phyloP scores from a whole-genome alignment of 2,329 filamentous ascomycete species.

The Phoma herbarum region DNA sequence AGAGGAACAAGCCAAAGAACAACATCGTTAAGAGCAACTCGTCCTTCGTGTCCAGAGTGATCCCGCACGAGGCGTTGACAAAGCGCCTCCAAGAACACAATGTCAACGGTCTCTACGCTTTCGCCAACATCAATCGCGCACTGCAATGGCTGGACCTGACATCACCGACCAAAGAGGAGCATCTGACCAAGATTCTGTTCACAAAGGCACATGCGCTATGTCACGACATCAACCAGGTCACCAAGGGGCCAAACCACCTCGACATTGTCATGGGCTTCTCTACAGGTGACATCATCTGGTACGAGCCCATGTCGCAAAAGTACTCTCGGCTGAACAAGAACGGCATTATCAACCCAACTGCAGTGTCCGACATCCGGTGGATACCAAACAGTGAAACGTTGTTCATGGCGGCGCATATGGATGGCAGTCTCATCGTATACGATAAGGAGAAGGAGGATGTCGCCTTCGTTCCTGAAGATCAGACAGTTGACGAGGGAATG shows the following conservation, averaged over 20 bases:
- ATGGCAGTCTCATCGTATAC: conserved; percentile 90
- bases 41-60: conserved; percentile 96
- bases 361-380: conserved; percentile 90
- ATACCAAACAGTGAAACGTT: conserved; percentile 92
- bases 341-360: conserved; percentile 84
- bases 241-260: conserved; percentile 80
- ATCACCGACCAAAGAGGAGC: conserved; percentile 80
- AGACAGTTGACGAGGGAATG: conserved; percentile 34
- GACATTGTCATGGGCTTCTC: conserved; percentile 97
- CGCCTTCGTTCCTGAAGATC: conserved; percentile 75
- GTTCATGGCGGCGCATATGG: conserved; percentile 90
- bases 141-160: conserved; percentile 96
- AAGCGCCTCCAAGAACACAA: conserved; percentile 83
- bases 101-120: conserved; percentile 82
- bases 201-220: conserved; percentile 95
- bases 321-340: conserved; percentile 98
- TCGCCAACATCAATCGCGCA: conserved; percentile 94
- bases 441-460: conserved; percentile 97
- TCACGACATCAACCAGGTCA: conserved; percentile 87
- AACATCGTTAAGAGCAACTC: conserved; percentile 99
- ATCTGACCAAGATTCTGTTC: conserved; percentile 94
- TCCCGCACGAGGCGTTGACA: conserved; percentile 81
- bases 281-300: conserved; percentile 97
- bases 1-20: conserved; percentile 94
- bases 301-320: conserved; percentile 94